Percentiles rank a stretch among this genome's conserved stretches.
Evolutionary conservation across 805 yeast genomes (phyloP).

Genomic region (Candida golubevii): DNA sequence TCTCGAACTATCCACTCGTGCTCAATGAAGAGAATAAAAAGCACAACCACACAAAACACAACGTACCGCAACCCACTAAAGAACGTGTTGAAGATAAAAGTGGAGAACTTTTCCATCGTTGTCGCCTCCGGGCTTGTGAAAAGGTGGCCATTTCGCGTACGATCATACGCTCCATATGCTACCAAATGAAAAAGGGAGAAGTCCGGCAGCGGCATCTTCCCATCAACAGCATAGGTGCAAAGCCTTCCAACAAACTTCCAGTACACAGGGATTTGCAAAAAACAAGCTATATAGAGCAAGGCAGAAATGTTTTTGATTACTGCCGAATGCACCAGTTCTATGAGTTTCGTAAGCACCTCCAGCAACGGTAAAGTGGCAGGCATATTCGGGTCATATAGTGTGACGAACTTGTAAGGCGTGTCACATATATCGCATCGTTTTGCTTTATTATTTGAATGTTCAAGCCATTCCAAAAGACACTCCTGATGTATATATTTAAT

Average conservation of each 20-base stretch:
- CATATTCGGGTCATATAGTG: conserved; percentile 61
- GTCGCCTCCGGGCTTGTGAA: conserved; percentile 10
- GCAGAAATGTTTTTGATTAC: conserved; percentile 21
- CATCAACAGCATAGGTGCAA: conserved; percentile 54
- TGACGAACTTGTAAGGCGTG: conserved; percentile 62
- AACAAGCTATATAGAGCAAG: conserved; percentile 37
- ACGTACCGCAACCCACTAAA: conserved; percentile 39
- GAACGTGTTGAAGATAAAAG: conserved; percentile 31
- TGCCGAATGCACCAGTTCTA: conserved; percentile 14
- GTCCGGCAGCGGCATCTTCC: conserved; percentile 40
- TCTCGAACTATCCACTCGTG: conserved; percentile 73
- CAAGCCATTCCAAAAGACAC: conserved; percentile 85
- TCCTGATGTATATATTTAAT: conserved; percentile 92
- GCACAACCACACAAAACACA: conserved; percentile 35
- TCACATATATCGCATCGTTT: conserved; percentile 85
- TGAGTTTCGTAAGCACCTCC: conserved; percentile 41
- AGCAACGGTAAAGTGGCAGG: conserved; percentile 58
- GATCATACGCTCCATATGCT: conserved; percentile 33
- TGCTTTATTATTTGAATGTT: conserved; percentile 56
- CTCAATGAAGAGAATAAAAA: conserved; percentile 48
- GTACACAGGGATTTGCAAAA: conserved; percentile 53
- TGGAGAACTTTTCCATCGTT: conserved; percentile 17
- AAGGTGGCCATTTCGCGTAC: conserved; percentile 8
- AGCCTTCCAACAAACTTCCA: conserved; percentile 54
- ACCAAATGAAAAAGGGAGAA: conserved; percentile 28